These are phyloP conservation scores for Coprinopsis cinerea DNA, from an alignment of 768 basidiomycete species.

Conservation along the genomic window DNA sequence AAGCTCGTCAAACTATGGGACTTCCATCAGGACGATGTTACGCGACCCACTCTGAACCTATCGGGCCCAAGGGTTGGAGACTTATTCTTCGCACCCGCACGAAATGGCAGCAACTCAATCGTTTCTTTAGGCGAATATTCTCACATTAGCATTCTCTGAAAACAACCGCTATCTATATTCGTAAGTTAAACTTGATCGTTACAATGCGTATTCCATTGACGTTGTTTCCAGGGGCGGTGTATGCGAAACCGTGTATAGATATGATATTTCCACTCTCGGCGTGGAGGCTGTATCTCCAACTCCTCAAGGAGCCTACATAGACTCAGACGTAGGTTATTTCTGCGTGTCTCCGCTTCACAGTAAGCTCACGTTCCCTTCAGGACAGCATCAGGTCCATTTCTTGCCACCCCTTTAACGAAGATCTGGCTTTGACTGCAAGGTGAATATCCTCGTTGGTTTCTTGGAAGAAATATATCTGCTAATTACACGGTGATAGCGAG, in stretches of 20 bases:
- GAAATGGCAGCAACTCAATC: background rate
- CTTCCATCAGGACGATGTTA: slow-evolving; percentile 54
- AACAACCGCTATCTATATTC: slow-evolving; percentile 57
- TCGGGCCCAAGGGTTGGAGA: background rate
- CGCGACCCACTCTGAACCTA: background rate
- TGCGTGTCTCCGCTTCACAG: background rate
- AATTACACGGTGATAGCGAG: slow-evolving; percentile 38
- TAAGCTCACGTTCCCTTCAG: slow-evolving; percentile 26
- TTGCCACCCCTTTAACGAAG: slow-evolving; percentile 63
- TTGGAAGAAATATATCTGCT: slow-evolving; percentile 3
- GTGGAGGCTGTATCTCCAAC: slow-evolving; percentile 14
- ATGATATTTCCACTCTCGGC: slow-evolving; percentile 40
- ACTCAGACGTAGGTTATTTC: slow-evolving; percentile 16
- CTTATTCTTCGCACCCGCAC: background rate
- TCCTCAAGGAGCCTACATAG: slow-evolving; percentile 12
- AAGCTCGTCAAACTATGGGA: slow-evolving; percentile 57
- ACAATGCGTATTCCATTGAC: background rate
- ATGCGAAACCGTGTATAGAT: slow-evolving; percentile 45
- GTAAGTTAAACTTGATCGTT: slow-evolving; percentile 34
- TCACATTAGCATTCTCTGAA: slow-evolving; percentile 66
- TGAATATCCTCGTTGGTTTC: slow-evolving; percentile 20
- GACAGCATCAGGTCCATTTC: slow-evolving; percentile 60
- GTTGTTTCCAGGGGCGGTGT: slow-evolving; percentile 44
- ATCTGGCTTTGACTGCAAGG: slow-evolving; percentile 68
- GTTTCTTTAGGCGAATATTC: slow-evolving; percentile 55